Base-by-base conservation (phyloP, 257 asterid genomes). In the Solanum pennellii region DNA sequence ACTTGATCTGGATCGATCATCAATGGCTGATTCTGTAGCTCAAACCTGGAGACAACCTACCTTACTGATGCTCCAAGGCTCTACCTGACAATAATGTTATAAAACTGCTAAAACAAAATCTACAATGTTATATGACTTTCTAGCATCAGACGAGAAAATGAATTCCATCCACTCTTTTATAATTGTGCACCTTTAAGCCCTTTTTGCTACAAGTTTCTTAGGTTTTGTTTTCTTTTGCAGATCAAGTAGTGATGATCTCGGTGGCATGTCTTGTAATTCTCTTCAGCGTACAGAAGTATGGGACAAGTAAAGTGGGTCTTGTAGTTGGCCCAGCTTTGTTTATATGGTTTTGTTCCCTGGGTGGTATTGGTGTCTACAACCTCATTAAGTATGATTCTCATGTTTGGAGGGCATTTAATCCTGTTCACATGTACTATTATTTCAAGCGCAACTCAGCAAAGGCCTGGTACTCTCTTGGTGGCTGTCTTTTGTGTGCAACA, bases 381-480 rank as follows among this genome's bases (percentile, higher is more conserved):
- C 96, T 97, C 72, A 82, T 93, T 82, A 97, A 94, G 89, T 96
- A 97, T 88, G 98, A 97, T 88, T 90, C 94, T 62, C 86, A 91
- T 25, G 99, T 94, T 59, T 90, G 95, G 89, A 90, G 88, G 90
- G 99, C 99, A 68, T 96, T 97, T 89, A 94, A 95, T 91, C 99
- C 99, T 25, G 88, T 97, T 89, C 94, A 97, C 89, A 96, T 97
- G 87, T 96, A 94, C 91, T 91, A 93, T 88, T 96, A 87, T 93
- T 97, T 97, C 97, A 90, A 90, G 83, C 95, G 94, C 83, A 93
- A 95, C 90, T 91, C 98, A 86, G 90, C 92, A 79, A 96, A 94
- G 91, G 99, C 98, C 82, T 97, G 99, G 99, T 93, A 92, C 84
- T 92, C 99, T 89, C 94, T 97, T 25, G 99, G 99, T 87, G 99